phyloP scores from a whole-genome alignment of 805 yeast genomes.

The Yarrowia sp. region DNA sequence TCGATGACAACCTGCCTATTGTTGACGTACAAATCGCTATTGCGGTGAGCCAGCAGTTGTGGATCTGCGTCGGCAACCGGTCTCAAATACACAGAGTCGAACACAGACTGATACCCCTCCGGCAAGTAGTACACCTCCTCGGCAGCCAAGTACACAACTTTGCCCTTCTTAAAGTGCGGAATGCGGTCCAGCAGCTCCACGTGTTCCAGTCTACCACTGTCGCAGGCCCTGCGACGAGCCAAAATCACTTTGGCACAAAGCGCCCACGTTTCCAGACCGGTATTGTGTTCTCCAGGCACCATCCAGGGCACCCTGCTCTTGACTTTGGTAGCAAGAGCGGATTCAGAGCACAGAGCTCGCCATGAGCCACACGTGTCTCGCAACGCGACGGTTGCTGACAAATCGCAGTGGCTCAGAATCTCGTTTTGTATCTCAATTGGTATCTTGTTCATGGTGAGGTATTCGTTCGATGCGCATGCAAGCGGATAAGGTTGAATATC shows the following conservation, averaged over 20 bases:
- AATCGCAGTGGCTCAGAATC: not conserved
- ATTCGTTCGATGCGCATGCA: no score
- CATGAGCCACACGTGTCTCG: not conserved
- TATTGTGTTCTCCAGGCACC: not conserved
- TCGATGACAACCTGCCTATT: not conserved
- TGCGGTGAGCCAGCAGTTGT: no score
- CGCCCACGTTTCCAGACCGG: not conserved
- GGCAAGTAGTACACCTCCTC: not conserved
- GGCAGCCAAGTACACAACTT: not conserved
- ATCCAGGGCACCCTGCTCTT: not conserved
- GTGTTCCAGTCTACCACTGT: not conserved
- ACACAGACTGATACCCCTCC: no score
- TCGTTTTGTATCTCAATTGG: not conserved
- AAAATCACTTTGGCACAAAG: not conserved
- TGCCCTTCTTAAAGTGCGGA: not conserved
- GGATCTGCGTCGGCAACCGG: no score
- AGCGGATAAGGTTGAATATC: no score
- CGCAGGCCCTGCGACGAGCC: not conserved
- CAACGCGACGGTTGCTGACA: not conserved
- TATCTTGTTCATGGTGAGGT: not conserved
- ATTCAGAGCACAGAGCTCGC: not conserved
- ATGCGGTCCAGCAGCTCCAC: not conserved
- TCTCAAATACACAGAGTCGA: no score
- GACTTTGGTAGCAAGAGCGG: not conserved
- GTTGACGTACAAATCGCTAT: no score